Evolutionary conservation across 768 basidiomycete species (phyloP).

Genomic region (Coprinopsis marcescibilis): DNA sequence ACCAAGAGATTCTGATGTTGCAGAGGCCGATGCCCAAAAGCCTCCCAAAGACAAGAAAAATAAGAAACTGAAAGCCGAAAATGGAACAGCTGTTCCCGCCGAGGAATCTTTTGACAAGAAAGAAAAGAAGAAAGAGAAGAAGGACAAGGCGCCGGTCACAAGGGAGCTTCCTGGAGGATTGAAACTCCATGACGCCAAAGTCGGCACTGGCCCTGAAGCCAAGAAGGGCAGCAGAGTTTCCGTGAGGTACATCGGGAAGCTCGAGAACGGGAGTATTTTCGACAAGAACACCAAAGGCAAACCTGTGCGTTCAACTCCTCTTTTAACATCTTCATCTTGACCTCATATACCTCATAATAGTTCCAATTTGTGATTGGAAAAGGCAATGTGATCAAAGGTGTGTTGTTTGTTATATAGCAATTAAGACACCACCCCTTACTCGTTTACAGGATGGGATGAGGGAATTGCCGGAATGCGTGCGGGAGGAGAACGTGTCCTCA

Average conservation of each 20-base stretch:
- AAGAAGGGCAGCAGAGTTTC: conserved; percentile 79
- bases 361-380: conserved; percentile 77
- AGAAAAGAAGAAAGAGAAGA: conserved; percentile 26
- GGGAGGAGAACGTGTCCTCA: conserved; percentile 80
- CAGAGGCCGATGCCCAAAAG: conserved; percentile 21
- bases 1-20: conserved; percentile 54
- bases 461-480: conserved; percentile 91
- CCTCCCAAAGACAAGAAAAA: conserved; percentile 66
- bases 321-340: conserved; percentile 2
- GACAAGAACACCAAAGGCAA: conserved; percentile 82
- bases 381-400: conserved; percentile 91
- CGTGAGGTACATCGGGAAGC: conserved; percentile 93
- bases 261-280: conserved; percentile 68
- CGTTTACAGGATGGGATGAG: conserved; percentile 72
- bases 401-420: conserved; percentile 11
- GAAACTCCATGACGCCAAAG: conserved; percentile 67
- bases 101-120: conserved; percentile 58
- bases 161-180: conserved; percentile 64
- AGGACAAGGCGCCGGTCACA: conserved; percentile 19
- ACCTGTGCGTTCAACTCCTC: conserved; percentile 50
- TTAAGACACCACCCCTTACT: not conserved
- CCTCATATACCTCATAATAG: conserved; percentile 25
- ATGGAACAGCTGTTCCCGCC: conserved; percentile 26
- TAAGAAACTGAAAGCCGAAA: conserved; percentile 71
- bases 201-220: conserved; percentile 79